Base-by-base conservation (phyloP, 2,329 filamentous ascomycete genomes). In the Alternaria angustiovoidea region DNA sequence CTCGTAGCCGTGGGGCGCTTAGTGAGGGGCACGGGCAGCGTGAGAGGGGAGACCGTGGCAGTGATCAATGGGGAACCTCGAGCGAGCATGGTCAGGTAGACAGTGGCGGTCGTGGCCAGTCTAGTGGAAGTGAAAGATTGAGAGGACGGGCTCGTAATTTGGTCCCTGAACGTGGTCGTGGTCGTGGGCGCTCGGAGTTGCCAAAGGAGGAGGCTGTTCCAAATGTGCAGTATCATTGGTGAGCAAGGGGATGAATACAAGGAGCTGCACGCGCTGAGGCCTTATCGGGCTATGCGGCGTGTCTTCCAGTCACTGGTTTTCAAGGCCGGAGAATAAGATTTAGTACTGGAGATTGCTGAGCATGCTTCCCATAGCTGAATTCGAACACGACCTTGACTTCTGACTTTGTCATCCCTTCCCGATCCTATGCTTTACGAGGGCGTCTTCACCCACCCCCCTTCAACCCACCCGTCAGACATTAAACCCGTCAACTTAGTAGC, bases 151-250 rank as follows among this genome's bases (percentile, higher is more conserved):
- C 48, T 36, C 7, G 20, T 7, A 38, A 30, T 39, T 51, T 46
- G 11, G 22, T n/a, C 22, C 38, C 38, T 30, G 53, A 53, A 12
- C 30, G 32, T 51, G 36, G 36, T 46, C 63, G 59, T 36, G 61
- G 58, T 16, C 58, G 58, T n/a, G 53, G 57, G 9, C 24, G 26
- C 28, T 42, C 46, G 16, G 38, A 4, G 41, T 24, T 28, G 24
- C 30, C 14, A 34, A 28, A 22, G 26, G 36, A 30, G 30, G 51
- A 36, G 12, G 28, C 24, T 20, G 18, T 44, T 42, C 59, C 59
- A 12, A 24, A 51, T 7, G 59, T 61, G 46, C 30, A 49, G 20
- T 49, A 49, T 20, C 20, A 49, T 24, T 49, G 46, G 46, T 49
- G 32, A 24, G 16, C 14, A 24, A 24, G 12, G 32, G 12, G 32